Evolutionary conservation across 2,329 filamentous ascomycete species (phyloP).

Genomic region (Cordyceps javanica): DNA sequence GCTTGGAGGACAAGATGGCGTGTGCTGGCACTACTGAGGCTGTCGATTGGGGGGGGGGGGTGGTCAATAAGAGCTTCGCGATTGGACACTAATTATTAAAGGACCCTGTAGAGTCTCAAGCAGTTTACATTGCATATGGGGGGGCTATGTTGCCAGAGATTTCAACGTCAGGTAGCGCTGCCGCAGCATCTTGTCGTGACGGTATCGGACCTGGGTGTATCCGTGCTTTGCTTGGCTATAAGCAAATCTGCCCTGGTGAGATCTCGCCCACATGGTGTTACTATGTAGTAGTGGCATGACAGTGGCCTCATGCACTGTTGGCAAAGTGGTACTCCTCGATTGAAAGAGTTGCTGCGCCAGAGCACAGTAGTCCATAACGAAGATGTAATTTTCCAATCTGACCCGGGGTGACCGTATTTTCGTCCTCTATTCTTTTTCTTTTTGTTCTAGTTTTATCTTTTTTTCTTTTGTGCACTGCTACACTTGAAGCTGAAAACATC

Average conservation of each 20-base stretch:
- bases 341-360: no score
- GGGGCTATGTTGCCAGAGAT: background rate
- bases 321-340: no score
- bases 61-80: background rate
- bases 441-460: no score
- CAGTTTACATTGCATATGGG: background rate
- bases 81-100: slow-evolving; percentile 9
- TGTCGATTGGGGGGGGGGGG: background rate
- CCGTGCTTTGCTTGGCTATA: background rate
- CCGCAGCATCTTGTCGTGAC: background rate
- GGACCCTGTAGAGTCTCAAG: background rate
- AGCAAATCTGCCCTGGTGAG: background rate
- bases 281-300: no score
- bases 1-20: background rate
- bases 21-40: no score
- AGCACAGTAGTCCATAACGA: no score
- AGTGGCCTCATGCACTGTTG: background rate
- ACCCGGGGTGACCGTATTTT: no score
- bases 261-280: background rate
- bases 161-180: background rate
- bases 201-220: background rate
- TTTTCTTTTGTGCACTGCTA: no score
- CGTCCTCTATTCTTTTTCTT: no score
- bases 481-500: no score
- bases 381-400: no score